Evolutionary conservation across 164 flowering plant genomes (phyloP), one percentile per base, ranked within the genome.

Genomic region (Magnolia changhungtana): DNA sequence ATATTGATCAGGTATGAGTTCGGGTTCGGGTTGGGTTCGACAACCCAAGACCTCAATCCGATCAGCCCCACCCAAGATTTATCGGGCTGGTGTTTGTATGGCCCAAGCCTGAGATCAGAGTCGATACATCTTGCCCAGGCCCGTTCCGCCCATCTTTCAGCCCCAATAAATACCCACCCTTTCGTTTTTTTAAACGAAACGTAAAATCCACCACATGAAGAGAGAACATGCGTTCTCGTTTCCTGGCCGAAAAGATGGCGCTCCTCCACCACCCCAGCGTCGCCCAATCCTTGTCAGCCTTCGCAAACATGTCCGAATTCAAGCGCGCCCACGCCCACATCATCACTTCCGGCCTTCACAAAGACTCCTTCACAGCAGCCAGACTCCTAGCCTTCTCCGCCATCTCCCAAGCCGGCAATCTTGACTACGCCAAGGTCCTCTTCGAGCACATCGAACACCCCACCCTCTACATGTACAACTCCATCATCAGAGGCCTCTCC

Each of bases 321-420:
- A 81, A 81, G 58, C 79, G 71, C 67, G 37, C 74, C 52, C 86
- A 84, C 29, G 84, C 84, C 63, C 81, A 74, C 64, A 52, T 78
- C 73, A 61, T 80, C 31, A 70, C 76, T 50, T 55, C 84, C 9
- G 74, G 77, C 31, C 71, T 71, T 10, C 19, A 51, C 50, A n/a
- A 21, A 24, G 20, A 77, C 69, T 8, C 21, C 76, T 75, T 81
- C 80, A 72, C 80, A 37, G 23, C 68, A 14, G 11, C 78, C 59
- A 72, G 82, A 49, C 76, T 84, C 66, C 55, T 84, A 14, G 78
- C 76, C 37, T 80, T 78, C 73, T 61, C 81, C 19, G 81, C 82
- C 72, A 50, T 80, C 14, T 78, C 81, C 14, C 49, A 64, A 4
- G 2, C 63, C 27, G 79, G 73, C 59, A 74, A 81, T 50, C 75